phyloP scores from a whole-genome alignment of 768 basidiomycete genomes.

The Agrocybe chaxingu region DNA sequence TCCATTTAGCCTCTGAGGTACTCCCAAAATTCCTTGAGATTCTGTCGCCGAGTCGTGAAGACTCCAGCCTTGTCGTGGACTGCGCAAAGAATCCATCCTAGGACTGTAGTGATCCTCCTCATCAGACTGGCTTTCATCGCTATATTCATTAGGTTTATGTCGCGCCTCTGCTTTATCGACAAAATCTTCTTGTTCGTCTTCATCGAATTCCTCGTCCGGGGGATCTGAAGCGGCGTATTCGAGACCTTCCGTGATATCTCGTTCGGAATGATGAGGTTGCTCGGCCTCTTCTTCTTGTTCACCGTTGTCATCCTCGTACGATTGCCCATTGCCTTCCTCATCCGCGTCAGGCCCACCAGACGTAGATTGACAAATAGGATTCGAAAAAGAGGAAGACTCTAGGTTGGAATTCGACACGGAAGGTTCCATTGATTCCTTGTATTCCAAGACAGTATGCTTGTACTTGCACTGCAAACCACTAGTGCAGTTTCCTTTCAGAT shows the following conservation, averaged over 20 bases:
- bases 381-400: background rate
- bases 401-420: too few species aligned
- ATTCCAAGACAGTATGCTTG: conserved; percentile 3
- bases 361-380: background rate
- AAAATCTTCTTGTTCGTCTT: background rate
- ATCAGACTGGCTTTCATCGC: too few species aligned
- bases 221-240: background rate
- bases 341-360: conserved; percentile 7
- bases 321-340: background rate
- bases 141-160: too few species aligned
- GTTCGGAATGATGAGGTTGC: background rate
- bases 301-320: background rate
- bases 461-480: conserved; percentile 20
- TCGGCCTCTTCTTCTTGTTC: background rate
- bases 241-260: background rate
- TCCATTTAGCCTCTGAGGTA: background rate
- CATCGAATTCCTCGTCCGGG: background rate
- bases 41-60: background rate
- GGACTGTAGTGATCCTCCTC: too few species aligned
- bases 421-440: background rate
- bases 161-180: too few species aligned
- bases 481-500: conserved; percentile 19
- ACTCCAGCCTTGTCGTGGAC: too few species aligned
- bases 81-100: too few species aligned
- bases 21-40: background rate